Percentiles rank a stretch among this genome's conserved stretches.
phyloP scores from a whole-genome alignment of 2,329 filamentous ascomycete species.

The Xylaria sp. region DNA sequence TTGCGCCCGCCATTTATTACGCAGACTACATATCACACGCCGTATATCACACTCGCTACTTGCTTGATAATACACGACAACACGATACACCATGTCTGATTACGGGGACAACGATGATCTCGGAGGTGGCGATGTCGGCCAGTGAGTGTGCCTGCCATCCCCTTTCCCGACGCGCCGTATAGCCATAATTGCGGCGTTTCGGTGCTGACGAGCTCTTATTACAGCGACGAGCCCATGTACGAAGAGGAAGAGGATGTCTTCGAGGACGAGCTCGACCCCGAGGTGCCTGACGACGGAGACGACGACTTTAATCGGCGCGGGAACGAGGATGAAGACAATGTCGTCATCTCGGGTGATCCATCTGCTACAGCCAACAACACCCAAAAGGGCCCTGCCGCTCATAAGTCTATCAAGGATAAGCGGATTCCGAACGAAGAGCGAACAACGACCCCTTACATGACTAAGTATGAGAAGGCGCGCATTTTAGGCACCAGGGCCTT shows the following conservation, averaged over 20 bases:
- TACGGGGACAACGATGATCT: slow-evolving; percentile 48
- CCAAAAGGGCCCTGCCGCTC: slow-evolving; percentile 57
- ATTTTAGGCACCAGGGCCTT: slow-evolving; percentile 92
- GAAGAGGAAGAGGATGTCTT: slow-evolving; percentile 72
- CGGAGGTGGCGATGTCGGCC: slow-evolving; percentile 39
- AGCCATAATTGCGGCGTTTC: slow-evolving; percentile 49
- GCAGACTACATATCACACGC: not conserved
- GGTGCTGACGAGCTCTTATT: slow-evolving; percentile 47
- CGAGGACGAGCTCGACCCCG: slow-evolving; percentile 66
- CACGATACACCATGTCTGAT: slow-evolving; percentile 47
- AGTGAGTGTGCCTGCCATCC: slow-evolving; percentile 31
- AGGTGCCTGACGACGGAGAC: slow-evolving; percentile 63
- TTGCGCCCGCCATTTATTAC: slow-evolving; percentile 23
- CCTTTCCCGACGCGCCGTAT: slow-evolving; percentile 31
- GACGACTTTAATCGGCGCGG: slow-evolving; percentile 63
- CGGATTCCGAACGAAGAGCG: slow-evolving; percentile 90
- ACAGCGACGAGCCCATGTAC: slow-evolving; percentile 75
- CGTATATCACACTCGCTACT: slow-evolving; percentile 10
- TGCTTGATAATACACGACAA: slow-evolving; percentile 39
- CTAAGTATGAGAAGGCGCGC: slow-evolving; percentile 95
- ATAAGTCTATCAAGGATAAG: slow-evolving; percentile 76
- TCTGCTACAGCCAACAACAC: slow-evolving; percentile 65
- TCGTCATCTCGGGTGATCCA: slow-evolving; percentile 70
- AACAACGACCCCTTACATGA: slow-evolving; percentile 97
- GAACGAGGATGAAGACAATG: slow-evolving; percentile 67